Evolutionary conservation across 441 rosid genomes (phyloP), one percentile per base, ranked within the genome.

Genomic region (Gossypium davidsonii): DNA sequence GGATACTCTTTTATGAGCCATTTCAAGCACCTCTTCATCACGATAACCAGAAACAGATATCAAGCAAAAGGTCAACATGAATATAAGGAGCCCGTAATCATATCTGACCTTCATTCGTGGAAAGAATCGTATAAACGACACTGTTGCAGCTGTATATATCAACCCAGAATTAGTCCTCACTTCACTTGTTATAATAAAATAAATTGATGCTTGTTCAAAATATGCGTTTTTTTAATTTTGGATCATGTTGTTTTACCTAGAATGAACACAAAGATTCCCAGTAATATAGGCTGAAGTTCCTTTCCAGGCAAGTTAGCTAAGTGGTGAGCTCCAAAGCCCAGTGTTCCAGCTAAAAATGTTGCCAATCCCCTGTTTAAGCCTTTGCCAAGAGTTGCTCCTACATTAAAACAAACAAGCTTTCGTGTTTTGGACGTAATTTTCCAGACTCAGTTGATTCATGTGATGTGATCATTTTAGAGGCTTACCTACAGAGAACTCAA

Each of bases 321-420:
- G 14, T 67, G 84, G 48, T 72, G 78, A 39, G 76, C 82, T n/a
- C 82, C 80, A 21, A 76, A 70, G 28, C 82, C 84, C n/a, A 81
- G 72, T 53, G 70, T 58, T 14, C 77, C 79, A 9, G 76, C 84
- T 1, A 81, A 48, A 37, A 76, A 61, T 39, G 84, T 81, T 9
- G 84, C 82, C n/a, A 76, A n/a, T n/a, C 78, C 82, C 21, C 84
- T 76, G 58, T 81, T 81, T 37, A 79, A 56, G 15, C 77, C 82
- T 57, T 68, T 81, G 11, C 79, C 20, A 18, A 81, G 82, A 11
- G 84, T 81, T 3, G 78, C 82, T 44, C 81, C 84, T 81, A 76
- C 39, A 34, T 65, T 1, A 12, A 23, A 65, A 20, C 20, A 11
- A 56, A 3, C 3, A 20, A 4, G 11, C 4, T 2, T 55, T 56